Conservation (phyloP, 768 basidiomycete species). For the Podaxis sp. region DNA sequence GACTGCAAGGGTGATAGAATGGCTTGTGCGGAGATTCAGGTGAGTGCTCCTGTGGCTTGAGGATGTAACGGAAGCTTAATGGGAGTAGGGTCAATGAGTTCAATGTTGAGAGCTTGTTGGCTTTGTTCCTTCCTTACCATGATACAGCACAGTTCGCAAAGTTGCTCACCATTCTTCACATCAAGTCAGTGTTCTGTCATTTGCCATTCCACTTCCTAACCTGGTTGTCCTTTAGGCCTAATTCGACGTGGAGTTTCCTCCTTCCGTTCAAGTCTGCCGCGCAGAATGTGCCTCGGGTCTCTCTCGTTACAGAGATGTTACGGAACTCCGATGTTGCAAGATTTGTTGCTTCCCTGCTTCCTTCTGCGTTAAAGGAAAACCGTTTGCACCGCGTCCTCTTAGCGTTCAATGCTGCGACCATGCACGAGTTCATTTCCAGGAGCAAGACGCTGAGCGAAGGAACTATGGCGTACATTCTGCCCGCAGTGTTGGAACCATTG, state of each 20-base stretch:
- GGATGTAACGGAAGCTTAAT: conserved; percentile 5
- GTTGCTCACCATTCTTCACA: conserved; percentile 81
- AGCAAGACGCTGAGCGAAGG: conserved; percentile 59
- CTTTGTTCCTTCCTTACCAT: conserved; percentile 91
- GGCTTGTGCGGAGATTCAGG: conserved; percentile 94
- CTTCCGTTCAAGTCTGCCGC: conserved; percentile 73
- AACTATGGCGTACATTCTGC: conserved; percentile 57
- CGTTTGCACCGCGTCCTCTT: conserved; percentile 65
- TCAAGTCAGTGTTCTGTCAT: conserved; percentile 44
- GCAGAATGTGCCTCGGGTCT: conserved; percentile 65
- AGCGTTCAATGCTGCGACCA: conserved; percentile 75
- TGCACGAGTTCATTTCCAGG: conserved; percentile 75
- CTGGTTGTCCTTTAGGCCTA: conserved; percentile 36
- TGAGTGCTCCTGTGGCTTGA: conserved; percentile 28
- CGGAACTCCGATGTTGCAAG: conserved; percentile 67
- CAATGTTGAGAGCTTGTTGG: conserved; percentile 73
- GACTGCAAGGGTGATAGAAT: conserved; percentile 83
- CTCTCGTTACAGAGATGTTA: conserved; percentile 76
- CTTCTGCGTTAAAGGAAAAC: conserved; percentile 46
- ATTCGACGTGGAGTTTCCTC: conserved; percentile 65
- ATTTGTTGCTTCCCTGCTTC: conserved; percentile 64
- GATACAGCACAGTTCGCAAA: conserved; percentile 93
- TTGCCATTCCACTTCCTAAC: neutral
- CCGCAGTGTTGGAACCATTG: conserved; percentile 59
- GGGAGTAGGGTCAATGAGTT: conserved; percentile 81